Percentiles rank a stretch among this genome's conserved stretches.
phyloP scores from a whole-genome alignment of 2,329 filamentous ascomycete genomes.

The Stemphylium beticola region DNA sequence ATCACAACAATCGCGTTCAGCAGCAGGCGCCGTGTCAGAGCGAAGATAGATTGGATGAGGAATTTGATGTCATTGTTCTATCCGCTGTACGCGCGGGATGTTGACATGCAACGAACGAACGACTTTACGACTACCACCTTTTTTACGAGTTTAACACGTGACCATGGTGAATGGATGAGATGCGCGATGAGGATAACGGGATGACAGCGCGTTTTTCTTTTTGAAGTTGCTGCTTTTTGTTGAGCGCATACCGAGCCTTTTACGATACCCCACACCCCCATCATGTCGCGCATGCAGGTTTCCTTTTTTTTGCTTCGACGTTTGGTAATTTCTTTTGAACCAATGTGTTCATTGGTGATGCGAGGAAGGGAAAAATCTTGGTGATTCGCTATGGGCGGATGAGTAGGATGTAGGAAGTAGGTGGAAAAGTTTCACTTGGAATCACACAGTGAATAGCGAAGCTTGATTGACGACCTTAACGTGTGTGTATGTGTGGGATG shows the following conservation, averaged over 20 bases:
- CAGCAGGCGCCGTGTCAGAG: conserved; percentile 14
- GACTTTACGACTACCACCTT: not conserved
- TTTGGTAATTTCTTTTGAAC: not conserved
- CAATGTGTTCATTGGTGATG: no score
- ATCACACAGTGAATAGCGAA: no score
- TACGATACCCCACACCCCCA: not conserved
- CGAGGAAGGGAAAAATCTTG: no score
- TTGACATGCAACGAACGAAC: not conserved
- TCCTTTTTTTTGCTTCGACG: not conserved
- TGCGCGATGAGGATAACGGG: no score
- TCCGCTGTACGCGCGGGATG: conserved; percentile 8
- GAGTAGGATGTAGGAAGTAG: no score
- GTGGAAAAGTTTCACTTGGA: no score
- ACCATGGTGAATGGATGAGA: no score
- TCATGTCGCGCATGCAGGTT: not conserved
- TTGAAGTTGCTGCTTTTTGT: not conserved
- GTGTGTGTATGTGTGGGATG: no score
- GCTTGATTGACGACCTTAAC: no score
- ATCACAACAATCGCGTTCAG: conserved; percentile 24
- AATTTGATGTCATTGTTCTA: conserved; percentile 44
- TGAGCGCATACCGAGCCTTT: not conserved
- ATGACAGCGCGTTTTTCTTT: no score
- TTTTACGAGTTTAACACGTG: no score
- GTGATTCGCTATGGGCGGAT: no score
- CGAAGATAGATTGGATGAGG: conserved; percentile 42